These are phyloP conservation scores for Rhizopogon hawkerae DNA, from an alignment of 1,284 basidiomycete genomes.

Conservation along the genomic window DNA sequence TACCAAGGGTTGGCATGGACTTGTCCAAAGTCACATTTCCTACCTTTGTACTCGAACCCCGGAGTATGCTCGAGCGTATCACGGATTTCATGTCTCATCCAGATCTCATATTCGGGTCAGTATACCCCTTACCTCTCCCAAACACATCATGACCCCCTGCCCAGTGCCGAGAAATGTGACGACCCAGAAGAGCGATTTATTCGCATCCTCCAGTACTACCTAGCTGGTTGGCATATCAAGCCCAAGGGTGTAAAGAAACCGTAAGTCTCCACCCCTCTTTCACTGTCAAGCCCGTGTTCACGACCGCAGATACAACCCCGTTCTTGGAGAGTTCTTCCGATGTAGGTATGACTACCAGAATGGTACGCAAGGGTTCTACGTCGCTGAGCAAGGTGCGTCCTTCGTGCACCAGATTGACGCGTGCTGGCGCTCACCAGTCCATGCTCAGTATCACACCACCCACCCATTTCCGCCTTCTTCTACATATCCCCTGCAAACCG, in stretches of 20 bases:
- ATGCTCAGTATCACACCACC: constrained; percentile 77
- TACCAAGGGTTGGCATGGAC: constrained; percentile 84
- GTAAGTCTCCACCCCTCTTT: constrained; percentile 37
- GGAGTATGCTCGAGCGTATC: constrained; percentile 91
- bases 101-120: constrained; percentile 92
- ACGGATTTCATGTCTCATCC: constrained; percentile 99
- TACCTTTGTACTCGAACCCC: constrained; percentile 90
- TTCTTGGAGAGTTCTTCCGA: constrained; percentile 96
- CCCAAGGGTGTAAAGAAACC: constrained; percentile 99
- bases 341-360: constrained; percentile 92
- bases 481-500: constrained; percentile 92
- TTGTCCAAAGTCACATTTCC: constrained; percentile 88
- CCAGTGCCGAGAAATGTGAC: constrained; percentile 64
- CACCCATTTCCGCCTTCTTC: constrained; percentile 94
- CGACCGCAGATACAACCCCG: constrained; percentile 78
- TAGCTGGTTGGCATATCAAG: constrained; percentile 99
- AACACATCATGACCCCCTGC: constrained; percentile 5
- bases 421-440: constrained; percentile 7
- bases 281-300: constrained; percentile 6
- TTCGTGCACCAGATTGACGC: background rate
- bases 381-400: constrained; percentile 83
- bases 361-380: constrained; percentile 89
- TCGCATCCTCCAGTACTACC: constrained; percentile 87
- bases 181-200: constrained; percentile 90
- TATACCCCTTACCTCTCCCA: constrained; percentile 16